These are phyloP conservation scores for Tolypocladium amazonense DNA, from an alignment of 2,329 filamentous ascomycete species.

Conservation along the genomic window DNA sequence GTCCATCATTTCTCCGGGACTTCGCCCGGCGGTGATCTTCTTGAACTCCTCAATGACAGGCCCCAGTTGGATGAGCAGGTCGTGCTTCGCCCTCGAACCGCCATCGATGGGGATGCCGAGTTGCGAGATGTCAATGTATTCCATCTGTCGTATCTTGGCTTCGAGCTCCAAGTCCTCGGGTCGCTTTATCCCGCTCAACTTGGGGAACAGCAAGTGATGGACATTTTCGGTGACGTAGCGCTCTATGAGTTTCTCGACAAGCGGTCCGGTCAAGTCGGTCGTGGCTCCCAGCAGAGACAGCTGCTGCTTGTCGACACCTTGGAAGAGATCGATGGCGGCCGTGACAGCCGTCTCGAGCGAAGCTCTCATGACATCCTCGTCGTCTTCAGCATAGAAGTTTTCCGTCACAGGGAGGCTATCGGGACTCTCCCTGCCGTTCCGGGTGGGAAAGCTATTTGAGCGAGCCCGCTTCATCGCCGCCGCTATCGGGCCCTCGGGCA, in stretches of 20 bases:
- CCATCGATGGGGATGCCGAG: constrained; percentile 81
- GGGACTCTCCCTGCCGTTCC: constrained; percentile 18
- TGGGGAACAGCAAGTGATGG: constrained; percentile 79
- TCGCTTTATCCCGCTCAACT: constrained; percentile 65
- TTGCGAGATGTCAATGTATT: constrained; percentile 87
- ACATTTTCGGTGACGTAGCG: constrained; percentile 90
- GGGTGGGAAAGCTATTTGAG: constrained; percentile 35
- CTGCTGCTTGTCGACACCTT: constrained; percentile 91
- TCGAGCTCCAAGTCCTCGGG: constrained; percentile 82
- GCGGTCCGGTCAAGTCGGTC: constrained; percentile 82
- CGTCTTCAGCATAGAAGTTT: constrained; percentile 70
- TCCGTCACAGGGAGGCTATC: constrained; percentile 40
- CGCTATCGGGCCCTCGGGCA: constrained; percentile 44
- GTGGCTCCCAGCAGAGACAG: constrained; percentile 83
- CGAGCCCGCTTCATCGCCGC: constrained; percentile 44
- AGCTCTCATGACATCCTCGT: constrained; percentile 81
- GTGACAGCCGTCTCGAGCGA: constrained; percentile 89
- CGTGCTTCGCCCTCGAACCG: constrained; percentile 66
- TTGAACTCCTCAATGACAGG: constrained; percentile 82
- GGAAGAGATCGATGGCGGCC: constrained; percentile 88
- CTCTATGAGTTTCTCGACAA: constrained; percentile 91
- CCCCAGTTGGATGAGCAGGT: constrained; percentile 65
- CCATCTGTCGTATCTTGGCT: constrained; percentile 84
- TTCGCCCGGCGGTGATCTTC: constrained; percentile 66
- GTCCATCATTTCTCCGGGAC: constrained; percentile 83